Base-by-base conservation (phyloP, 2,329 filamentous ascomycete species). In the Aspergillus calidoustus region DNA sequence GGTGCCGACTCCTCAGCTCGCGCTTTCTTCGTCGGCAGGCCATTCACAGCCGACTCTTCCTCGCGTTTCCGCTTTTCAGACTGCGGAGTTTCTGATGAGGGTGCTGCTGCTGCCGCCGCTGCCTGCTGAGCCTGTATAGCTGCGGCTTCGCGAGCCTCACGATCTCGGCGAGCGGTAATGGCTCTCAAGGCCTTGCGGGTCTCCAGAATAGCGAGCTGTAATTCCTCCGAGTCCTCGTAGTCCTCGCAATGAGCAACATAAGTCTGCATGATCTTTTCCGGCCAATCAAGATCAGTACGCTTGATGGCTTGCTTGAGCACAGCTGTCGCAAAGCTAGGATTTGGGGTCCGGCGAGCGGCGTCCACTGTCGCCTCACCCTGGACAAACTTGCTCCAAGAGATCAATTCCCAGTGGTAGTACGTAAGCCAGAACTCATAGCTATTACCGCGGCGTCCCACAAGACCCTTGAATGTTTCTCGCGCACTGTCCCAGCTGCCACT, bases 401-500 rank as follows among this genome's bases (percentile, higher is more conserved):
- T 84, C 83, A 98, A 89, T 78, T 98, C 95, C 90, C 93, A 98
- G 57, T 89, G 83, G 77, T 97, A 97, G 77, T 92, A 97, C 48
- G 89, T 88, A 59, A 93, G 84, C 95, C 95, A 99, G 75, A 98
- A 98, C 69, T 97, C 92, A 72, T 93, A 93, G 68, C 88, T 93
- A 68, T 92, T 87, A 31, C 88, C 88, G 59, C 92, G 87, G 19
- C 84, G 82, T n/a, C 86, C 80, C 23, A 86, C 84, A 31, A 98
- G 82, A 19, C 86, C 86, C 66, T 90, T 87, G 88, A 92, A 98
- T 52, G 91, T 86, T 17, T 85, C 83, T 44, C 95, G 87, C 2
- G 94, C 95, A 60, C 89, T 89, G 22, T 92, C 87, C 56, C 91
- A 81, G 46, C 91, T 89, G 28, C 88, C 88, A 67, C 92, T 92